Conservation (phyloP, 1,139 yeast genomes). For the Saccharomyces hybrid region DNA sequence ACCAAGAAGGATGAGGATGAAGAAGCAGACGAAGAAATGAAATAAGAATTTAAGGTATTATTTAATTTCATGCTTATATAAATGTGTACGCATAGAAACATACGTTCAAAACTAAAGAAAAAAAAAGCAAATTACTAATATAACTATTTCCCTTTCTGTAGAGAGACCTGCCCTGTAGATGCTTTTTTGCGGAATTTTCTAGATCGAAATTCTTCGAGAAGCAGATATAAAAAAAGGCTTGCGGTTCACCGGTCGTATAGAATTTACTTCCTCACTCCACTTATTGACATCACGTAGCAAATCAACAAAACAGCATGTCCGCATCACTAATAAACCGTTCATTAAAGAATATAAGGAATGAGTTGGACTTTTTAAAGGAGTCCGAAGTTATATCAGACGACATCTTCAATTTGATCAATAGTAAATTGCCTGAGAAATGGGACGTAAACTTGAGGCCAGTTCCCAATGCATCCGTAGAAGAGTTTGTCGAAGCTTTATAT, state of each 20-base stretch:
- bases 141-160: no score
- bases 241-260: slow-evolving; percentile 36
- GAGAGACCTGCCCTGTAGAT: background rate
- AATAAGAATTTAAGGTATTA: slow-evolving; percentile 1
- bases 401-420: slow-evolving; percentile 45
- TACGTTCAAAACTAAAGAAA: background rate
- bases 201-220: slow-evolving; percentile 3
- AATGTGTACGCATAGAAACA: background rate
- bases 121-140: background rate
- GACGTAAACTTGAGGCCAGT: slow-evolving; percentile 25
- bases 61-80: background rate
- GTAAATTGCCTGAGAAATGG: slow-evolving; percentile 53
- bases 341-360: slow-evolving; percentile 58
- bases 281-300: no score
- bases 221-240: slow-evolving; percentile 29
- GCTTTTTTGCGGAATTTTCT: background rate
- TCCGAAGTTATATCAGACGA: slow-evolving; percentile 63
- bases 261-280: no score
- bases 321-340: slow-evolving; percentile 53
- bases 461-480: slow-evolving; percentile 13
- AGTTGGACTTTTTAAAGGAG: slow-evolving; percentile 71
- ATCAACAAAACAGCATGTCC: background rate
- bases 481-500: slow-evolving; percentile 54
- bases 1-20: slow-evolving; percentile 47
- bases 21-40: slow-evolving; percentile 27